A percentile compares a stretch with the other conserved stretches of the same genome.
These are phyloP conservation scores for Botrytis medusae DNA, from an alignment of 2,329 filamentous ascomycete species.

Conservation along the genomic window DNA sequence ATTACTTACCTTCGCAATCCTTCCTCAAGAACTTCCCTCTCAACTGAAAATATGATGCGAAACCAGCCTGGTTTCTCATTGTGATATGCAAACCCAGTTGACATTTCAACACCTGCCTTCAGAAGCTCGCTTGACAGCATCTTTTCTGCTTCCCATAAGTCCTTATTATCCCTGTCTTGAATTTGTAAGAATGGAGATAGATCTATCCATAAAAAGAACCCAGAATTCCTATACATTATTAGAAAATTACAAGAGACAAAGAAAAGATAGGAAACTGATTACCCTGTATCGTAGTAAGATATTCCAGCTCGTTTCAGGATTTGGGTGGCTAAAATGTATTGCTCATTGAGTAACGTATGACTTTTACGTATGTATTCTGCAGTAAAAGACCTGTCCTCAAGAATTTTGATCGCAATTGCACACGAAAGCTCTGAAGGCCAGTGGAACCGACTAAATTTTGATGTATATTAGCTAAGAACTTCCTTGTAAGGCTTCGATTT, in stretches of 20 bases:
- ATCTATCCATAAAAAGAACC: slow-evolving; percentile 58
- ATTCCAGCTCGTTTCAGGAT: too few relatives aligned
- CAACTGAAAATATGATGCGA: slow-evolving; percentile 48
- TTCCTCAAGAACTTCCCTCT: slow-evolving; percentile 20
- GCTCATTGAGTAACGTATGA: slow-evolving; percentile 17
- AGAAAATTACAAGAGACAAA: neutral
- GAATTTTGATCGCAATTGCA: neutral
- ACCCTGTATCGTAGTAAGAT: slow-evolving; percentile 41
- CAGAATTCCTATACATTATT: slow-evolving; percentile 46
- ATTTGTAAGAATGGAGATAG: slow-evolving; percentile 46
- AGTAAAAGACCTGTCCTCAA: neutral
- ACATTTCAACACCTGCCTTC: slow-evolving; percentile 51
- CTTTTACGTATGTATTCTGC: neutral
- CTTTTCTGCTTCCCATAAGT: slow-evolving; percentile 23
- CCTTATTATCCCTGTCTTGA: slow-evolving; percentile 42
- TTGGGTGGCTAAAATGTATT: slow-evolving; percentile 41
- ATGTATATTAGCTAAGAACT: neutral
- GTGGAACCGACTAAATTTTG: neutral
- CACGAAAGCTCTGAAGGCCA: neutral
- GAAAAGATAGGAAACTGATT: neutral
- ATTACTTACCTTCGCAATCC: slow-evolving; percentile 23
- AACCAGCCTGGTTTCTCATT: slow-evolving; percentile 51
- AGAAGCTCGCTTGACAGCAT: slow-evolving; percentile 40
- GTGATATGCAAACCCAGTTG: slow-evolving; percentile 49
- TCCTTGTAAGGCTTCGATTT: neutral